These are phyloP conservation scores for Blastobotrys americana DNA, from an alignment of 805 yeast species.

Conservation along the genomic window DNA sequence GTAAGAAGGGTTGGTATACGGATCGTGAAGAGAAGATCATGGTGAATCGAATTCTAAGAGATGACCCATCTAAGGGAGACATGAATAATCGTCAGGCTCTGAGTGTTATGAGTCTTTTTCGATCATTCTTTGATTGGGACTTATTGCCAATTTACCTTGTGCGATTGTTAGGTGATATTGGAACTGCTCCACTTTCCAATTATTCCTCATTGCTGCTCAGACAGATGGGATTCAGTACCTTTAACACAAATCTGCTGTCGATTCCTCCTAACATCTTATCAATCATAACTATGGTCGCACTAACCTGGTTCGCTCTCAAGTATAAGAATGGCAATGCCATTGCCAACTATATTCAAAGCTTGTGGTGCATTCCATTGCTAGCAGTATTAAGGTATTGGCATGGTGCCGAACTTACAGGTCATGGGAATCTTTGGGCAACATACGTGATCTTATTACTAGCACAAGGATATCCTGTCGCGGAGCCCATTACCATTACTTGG, in stretches of 20 bases:
- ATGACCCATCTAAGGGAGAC: slow-evolving; percentile 57
- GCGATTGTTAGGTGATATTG: slow-evolving; percentile 39
- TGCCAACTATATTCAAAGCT: slow-evolving; percentile 40
- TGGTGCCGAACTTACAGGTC: slow-evolving; percentile 13
- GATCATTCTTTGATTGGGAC: slow-evolving; percentile 42
- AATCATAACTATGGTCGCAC: slow-evolving; percentile 11
- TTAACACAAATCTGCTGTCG: slow-evolving; percentile 44
- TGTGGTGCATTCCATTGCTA: slow-evolving; percentile 14
- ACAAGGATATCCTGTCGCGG: slow-evolving; percentile 34
- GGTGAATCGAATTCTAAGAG: slow-evolving; percentile 50
- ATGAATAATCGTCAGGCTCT: slow-evolving; percentile 55
- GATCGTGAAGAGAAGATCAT: slow-evolving; percentile 50
- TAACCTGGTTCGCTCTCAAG: slow-evolving; percentile 14
- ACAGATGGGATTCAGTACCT: slow-evolving; percentile 45
- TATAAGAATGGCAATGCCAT: slow-evolving; percentile 13
- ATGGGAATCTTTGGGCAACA: slow-evolving; percentile 25
- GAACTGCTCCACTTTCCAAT: slow-evolving; percentile 31
- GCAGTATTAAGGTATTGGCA: slow-evolving; percentile 14
- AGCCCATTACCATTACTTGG: slow-evolving; percentile 53
- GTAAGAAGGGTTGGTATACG: slow-evolving; percentile 45
- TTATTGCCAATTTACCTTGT: slow-evolving; percentile 48
- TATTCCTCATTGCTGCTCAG: slow-evolving; percentile 47
- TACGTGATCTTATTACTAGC: slow-evolving; percentile 26
- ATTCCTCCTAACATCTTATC: slow-evolving; percentile 28
- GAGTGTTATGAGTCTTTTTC: slow-evolving; percentile 34